Evolutionary conservation across 2,329 filamentous ascomycete species (phyloP).

Genomic region (Fusarium sp.): DNA sequence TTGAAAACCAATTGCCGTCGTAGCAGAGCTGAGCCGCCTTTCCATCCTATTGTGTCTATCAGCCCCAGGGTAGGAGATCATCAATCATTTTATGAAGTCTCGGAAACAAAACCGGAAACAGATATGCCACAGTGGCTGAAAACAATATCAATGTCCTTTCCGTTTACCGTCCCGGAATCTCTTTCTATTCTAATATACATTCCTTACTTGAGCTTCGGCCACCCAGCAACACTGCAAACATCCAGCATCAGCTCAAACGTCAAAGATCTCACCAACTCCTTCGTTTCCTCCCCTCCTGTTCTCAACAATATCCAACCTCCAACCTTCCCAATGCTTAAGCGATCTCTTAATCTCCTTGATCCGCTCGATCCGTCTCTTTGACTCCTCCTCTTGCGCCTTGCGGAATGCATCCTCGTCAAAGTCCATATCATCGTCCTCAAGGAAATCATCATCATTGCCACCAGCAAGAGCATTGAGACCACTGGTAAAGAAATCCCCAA

Average conservation of each 20-base stretch:
- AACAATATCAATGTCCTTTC: slow-evolving; percentile 9
- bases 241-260: slow-evolving; percentile 58
- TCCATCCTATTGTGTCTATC: too few relatives aligned
- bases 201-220: background rate
- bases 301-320: slow-evolving; percentile 74
- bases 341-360: slow-evolving; percentile 73
- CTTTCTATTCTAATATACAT: slow-evolving; percentile 27
- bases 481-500: slow-evolving; percentile 69
- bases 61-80: slow-evolving; percentile 1
- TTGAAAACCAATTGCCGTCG: background rate
- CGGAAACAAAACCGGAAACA: background rate
- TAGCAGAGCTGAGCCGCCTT: background rate
- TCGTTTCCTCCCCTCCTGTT: slow-evolving; percentile 67
- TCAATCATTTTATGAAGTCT: background rate
- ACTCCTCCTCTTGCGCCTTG: slow-evolving; percentile 71
- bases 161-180: slow-evolving; percentile 1
- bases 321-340: slow-evolving; percentile 75
- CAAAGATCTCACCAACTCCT: slow-evolving; percentile 73
- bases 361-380: slow-evolving; percentile 68
- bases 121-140: background rate
- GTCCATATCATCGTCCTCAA: slow-evolving; percentile 69
- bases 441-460: slow-evolving; percentile 60
- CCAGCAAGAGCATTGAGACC: slow-evolving; percentile 71
- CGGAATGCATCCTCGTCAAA: slow-evolving; percentile 77
- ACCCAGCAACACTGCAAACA: background rate